Evolutionary conservation across 2,329 filamentous ascomycete species (phyloP).

Genomic region (Trichoderma guizhouense): DNA sequence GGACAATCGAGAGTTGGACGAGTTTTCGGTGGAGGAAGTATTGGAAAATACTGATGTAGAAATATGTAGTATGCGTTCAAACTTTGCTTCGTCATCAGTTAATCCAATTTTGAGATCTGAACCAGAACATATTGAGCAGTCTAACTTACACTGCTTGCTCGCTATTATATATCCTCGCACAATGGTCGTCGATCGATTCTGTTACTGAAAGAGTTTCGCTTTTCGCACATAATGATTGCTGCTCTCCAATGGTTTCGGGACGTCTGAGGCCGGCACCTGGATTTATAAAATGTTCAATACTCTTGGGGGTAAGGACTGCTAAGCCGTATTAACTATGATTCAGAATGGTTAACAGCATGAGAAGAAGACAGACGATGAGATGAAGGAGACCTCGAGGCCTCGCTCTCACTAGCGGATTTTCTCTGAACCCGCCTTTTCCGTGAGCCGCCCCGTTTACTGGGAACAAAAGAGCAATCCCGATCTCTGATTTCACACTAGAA

Average conservation of each 20-base stretch:
- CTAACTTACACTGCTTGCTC: background rate
- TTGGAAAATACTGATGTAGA: background rate
- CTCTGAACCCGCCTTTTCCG: background rate
- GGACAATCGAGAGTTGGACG: background rate
- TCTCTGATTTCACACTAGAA: background rate
- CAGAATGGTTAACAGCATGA: background rate
- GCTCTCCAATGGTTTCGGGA: background rate
- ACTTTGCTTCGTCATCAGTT: background rate
- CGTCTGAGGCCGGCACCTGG: background rate
- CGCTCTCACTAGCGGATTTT: background rate
- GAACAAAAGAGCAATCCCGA: background rate
- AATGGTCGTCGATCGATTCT: background rate
- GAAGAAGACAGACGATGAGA: background rate
- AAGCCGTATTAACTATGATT: background rate
- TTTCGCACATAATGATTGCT: background rate
- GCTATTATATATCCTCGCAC: background rate
- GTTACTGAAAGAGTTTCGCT: background rate
- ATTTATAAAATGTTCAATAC: background rate
- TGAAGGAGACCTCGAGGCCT: background rate
- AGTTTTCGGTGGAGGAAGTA: background rate
- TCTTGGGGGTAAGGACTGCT: background rate
- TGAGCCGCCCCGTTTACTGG: background rate
- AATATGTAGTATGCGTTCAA: constrained; percentile 8
- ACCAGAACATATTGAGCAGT: background rate
- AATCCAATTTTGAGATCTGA: background rate